A percentile compares a stretch with the other conserved stretches of the same genome.
Conservation (phyloP, 148 eudicot species). For the Tetragonia tetragonoides region DNA sequence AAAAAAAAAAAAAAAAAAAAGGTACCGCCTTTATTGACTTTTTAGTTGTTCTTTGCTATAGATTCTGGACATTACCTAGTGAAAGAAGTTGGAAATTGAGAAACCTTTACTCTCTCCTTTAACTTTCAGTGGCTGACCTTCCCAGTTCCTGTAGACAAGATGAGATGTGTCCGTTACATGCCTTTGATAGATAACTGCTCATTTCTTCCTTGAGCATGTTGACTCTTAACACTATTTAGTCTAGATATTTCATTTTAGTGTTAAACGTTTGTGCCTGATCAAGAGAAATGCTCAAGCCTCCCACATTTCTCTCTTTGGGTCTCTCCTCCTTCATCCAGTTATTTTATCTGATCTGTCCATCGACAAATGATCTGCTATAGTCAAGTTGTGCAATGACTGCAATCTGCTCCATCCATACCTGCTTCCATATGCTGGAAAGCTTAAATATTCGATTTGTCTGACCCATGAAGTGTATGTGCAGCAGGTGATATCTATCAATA, state of each 20-base stretch:
- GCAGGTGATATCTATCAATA: constrained; percentile 13
- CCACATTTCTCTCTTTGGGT: neutral
- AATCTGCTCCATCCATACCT: neutral
- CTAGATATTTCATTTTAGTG: neutral
- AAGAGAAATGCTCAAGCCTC: too few relatives aligned
- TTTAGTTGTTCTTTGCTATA: neutral
- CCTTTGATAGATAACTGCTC: neutral
- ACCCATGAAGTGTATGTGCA: neutral
- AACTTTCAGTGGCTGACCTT: neutral
- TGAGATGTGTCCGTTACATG: neutral
- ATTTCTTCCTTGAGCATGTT: neutral
- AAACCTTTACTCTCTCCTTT: neutral
- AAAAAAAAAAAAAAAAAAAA: neutral
- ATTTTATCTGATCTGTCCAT: neutral
- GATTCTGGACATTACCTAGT: neutral
- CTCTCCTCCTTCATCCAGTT: too few relatives aligned
- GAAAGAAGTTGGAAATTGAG: neutral
- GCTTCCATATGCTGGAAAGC: constrained; percentile 1
- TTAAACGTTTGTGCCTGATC: too few relatives aligned
- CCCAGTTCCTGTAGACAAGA: neutral
- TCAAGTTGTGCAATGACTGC: neutral
- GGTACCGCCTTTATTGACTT: neutral
- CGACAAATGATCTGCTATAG: neutral
- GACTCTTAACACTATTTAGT: neutral
- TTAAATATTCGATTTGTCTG: neutral